Evolutionary conservation across 2,329 filamentous ascomycete species (phyloP).

Genomic region (Neurospora crassa): DNA sequence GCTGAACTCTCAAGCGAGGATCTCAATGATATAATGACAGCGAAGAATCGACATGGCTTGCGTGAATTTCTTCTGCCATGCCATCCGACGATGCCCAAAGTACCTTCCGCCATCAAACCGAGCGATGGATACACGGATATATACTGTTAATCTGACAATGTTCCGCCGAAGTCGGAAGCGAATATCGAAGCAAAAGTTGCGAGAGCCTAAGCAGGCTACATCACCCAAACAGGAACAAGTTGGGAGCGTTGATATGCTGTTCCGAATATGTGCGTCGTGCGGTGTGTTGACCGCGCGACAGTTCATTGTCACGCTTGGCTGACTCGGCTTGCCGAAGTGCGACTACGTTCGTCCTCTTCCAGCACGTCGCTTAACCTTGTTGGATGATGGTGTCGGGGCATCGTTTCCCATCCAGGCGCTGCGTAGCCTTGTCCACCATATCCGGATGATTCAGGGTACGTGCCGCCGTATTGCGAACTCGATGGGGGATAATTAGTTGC

Average conservation of each 20-base stretch:
- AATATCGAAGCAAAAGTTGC: neutral
- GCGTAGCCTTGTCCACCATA: slow-evolving; percentile 60
- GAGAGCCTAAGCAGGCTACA: neutral
- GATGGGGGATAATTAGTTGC: slow-evolving; percentile 27
- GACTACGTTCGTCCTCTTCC: slow-evolving; percentile 72
- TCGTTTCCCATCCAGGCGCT: slow-evolving; percentile 63
- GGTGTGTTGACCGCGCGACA: slow-evolving; percentile 1
- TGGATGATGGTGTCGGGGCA: slow-evolving; percentile 76
- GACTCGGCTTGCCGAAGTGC: slow-evolving; percentile 59
- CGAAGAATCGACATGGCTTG: neutral
- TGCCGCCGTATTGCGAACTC: slow-evolving; percentile 32
- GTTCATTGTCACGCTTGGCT: slow-evolving; percentile 33
- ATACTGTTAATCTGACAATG: neutral
- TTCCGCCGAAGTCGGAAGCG: neutral
- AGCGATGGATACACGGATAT: neutral
- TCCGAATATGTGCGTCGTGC: neutral
- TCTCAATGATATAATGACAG: neutral
- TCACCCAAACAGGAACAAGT: slow-evolving; percentile 1
- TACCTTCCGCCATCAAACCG: neutral
- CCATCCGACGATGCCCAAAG: neutral
- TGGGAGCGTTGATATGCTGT: slow-evolving; percentile 1
- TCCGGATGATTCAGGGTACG: slow-evolving; percentile 39
- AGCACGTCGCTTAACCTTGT: slow-evolving; percentile 83
- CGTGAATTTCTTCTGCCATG: neutral
- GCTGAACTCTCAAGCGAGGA: neutral